Evolutionary conservation across 2,329 filamentous ascomycete genomes (phyloP), one percentile per base, ranked within the genome.

Genomic region (Pseudovirgaria hyperparasitica): DNA sequence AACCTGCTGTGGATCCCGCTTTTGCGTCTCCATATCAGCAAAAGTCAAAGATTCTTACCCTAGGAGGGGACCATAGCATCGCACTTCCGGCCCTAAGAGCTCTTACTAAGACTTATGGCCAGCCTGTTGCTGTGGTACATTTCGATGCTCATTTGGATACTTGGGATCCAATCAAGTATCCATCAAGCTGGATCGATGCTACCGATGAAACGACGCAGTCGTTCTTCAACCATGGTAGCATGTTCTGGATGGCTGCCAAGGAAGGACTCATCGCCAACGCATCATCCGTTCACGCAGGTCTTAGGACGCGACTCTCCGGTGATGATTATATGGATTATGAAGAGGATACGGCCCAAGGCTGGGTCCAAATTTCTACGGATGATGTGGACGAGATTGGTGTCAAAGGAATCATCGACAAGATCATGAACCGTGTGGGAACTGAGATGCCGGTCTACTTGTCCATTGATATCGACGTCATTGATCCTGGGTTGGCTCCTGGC

Each of bases 231-330:
- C 85, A 93, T 53, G 85, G 86, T 4, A 82, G 72, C 39, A 90
- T 92, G 75, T 92, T 92, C 64, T 87, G 82, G 78, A 69, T 87
- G 39, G 85, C 85, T 5, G 75, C 76, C 25, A 73, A 75, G 16
- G 85, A 92, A 51, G 82, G 81, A 0, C 59, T 93, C 15, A 75
- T 92, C 31, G 65, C 70, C 33, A 86, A 87, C 51, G 59, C 63
- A 9, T 76, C 70, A 1, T 80, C 72, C 13, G 81, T 90, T 5
- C 85, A 93, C 51, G 85, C 82, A 0, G 85, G 85, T 2, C 61
- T 92, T 26, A 74, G 85, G 23, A 92, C 82, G 0, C 67, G 82
- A 2, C 63, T 93, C 5, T 73, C 70, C 0, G 56, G 60, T 22
- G 72, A 73, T 41, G 76, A 67, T 41, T 60, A 57, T 3, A 78